Conservation (phyloP, 257 asterid genomes). For the Fraxinus pennsylvanica region DNA sequence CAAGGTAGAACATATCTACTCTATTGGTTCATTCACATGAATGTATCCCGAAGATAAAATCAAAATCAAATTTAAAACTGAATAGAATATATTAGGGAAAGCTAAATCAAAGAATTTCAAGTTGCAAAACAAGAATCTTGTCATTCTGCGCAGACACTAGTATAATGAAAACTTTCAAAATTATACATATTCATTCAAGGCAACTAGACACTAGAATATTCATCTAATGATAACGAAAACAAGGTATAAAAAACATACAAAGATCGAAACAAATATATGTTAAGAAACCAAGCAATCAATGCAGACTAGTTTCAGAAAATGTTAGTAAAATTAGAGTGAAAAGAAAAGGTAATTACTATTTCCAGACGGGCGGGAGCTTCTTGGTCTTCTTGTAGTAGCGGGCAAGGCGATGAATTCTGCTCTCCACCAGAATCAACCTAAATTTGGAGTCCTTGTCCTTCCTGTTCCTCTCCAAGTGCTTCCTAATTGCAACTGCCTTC, state of each 20-base stretch:
- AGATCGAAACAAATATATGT: no score
- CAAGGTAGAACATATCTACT: not conserved
- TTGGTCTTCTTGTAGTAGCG: conserved; percentile 92
- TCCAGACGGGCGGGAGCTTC: conserved; percentile 92
- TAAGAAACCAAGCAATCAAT: not conserved
- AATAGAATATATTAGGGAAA: no score
- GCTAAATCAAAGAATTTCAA: not conserved
- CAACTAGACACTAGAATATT: not conserved
- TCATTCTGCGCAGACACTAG: not conserved
- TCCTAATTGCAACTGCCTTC: conserved; percentile 86
- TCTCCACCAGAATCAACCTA: conserved; percentile 84
- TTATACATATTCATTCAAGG: not conserved
- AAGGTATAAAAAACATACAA: no score
- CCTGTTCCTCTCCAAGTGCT: conserved; percentile 89
- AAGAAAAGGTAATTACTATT: conserved; percentile 49
- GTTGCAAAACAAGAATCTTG: not conserved
- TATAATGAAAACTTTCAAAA: not conserved
- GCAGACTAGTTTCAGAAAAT: not conserved
- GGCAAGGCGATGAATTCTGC: conserved; percentile 91
- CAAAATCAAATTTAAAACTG: no score
- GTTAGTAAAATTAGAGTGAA: not conserved
- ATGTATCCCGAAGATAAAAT: no score
- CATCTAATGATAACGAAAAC: not conserved
- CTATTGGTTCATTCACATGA: not conserved
- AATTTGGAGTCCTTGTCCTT: conserved; percentile 89